Evolutionary conservation across 2,329 filamentous ascomycete species (phyloP).

Genomic region (Pleomassaria siparia): DNA sequence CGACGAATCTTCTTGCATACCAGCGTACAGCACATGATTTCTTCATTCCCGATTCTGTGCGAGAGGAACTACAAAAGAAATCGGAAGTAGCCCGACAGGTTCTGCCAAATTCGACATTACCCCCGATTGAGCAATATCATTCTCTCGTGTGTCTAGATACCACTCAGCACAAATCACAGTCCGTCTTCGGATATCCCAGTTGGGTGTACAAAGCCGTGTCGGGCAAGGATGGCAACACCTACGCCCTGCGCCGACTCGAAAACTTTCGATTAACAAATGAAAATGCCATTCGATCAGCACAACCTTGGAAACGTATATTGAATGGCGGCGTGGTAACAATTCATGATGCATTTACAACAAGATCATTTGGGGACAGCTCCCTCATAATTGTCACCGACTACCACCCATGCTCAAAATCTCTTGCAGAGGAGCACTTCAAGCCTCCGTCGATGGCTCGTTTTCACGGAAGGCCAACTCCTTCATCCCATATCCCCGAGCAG

Average conservation of each 20-base stretch:
- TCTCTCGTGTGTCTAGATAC: constrained; percentile 88
- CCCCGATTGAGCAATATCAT: constrained; percentile 83
- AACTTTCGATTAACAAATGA: constrained; percentile 88
- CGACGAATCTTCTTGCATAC: constrained; percentile 78
- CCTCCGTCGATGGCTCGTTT: constrained; percentile 33
- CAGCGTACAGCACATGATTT: constrained; percentile 88
- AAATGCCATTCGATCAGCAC: constrained; percentile 80
- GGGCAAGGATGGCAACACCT: constrained; percentile 84
- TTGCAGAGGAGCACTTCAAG: constrained; percentile 77
- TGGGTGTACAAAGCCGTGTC: constrained; percentile 96
- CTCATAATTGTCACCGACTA: constrained; percentile 94
- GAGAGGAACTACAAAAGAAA: constrained; percentile 88
- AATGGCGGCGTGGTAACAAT: constrained; percentile 82
- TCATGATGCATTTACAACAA: constrained; percentile 89
- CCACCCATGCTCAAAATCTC: constrained; percentile 84
- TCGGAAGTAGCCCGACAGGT: constrained; percentile 82
- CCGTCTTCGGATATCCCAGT: constrained; percentile 82
- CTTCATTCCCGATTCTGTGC: constrained; percentile 82
- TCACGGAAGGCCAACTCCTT: constrained; percentile 39
- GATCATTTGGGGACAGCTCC: constrained; percentile 91
- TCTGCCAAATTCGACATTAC: constrained; percentile 76
- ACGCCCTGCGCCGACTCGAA: constrained; percentile 83
- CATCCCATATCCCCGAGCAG: constrained; percentile 61
- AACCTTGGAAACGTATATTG: constrained; percentile 84
- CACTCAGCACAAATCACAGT: constrained; percentile 73